Evolutionary conservation across 257 asterid species (phyloP).

Genomic region (Solanum chilense): DNA sequence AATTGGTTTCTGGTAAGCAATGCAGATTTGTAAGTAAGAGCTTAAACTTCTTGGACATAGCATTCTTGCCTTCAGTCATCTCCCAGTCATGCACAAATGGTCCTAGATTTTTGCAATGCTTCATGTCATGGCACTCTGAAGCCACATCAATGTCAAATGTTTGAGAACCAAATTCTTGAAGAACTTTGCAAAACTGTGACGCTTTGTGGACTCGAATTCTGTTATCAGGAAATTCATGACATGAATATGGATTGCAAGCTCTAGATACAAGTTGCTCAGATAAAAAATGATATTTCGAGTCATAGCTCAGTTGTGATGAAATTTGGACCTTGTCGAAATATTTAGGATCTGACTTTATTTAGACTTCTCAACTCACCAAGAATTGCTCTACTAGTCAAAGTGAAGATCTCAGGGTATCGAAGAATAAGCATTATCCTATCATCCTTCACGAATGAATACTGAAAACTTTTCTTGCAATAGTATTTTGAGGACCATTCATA

Average conservation of each 20-base stretch:
- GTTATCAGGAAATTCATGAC: background rate
- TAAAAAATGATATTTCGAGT: background rate
- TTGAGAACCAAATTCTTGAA: background rate
- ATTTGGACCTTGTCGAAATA: background rate
- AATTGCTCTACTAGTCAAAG: conserved; percentile 4
- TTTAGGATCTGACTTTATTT: background rate
- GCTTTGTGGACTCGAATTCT: background rate
- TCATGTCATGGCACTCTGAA: background rate
- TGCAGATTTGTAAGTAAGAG: background rate
- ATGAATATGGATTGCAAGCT: background rate
- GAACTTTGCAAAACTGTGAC: background rate
- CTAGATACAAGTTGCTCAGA: background rate
- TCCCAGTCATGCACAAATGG: background rate
- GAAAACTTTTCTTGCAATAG: background rate
- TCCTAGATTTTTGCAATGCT: background rate
- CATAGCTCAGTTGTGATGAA: background rate
- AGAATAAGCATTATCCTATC: background rate
- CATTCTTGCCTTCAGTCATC: background rate
- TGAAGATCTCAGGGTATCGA: background rate
- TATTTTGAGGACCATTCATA: background rate
- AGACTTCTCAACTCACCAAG: conserved; percentile 10
- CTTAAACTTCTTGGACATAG: background rate
- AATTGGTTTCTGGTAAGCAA: background rate
- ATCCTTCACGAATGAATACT: background rate
- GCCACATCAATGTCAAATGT: background rate